Conservation (phyloP, 352 stramenopile genomes). For the Pythium sp. region DNA sequence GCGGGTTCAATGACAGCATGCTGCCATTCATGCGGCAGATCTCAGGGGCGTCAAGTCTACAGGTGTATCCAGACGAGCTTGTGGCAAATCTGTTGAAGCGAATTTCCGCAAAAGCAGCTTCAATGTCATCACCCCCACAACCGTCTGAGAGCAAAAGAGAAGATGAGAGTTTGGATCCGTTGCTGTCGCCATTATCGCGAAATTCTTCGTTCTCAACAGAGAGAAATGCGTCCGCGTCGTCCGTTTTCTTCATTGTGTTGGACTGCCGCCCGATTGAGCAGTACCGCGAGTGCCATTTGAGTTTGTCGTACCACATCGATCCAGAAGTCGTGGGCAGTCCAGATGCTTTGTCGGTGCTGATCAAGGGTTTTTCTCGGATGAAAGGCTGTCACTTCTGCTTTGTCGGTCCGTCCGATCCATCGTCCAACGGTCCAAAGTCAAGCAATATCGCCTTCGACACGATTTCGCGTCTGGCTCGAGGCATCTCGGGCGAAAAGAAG, state of each 20-base stretch:
- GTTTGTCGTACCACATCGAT: constrained; percentile 85
- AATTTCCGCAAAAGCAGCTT: constrained; percentile 21
- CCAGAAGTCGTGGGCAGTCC: constrained; percentile 69
- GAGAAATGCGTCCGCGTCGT: constrained; percentile 32
- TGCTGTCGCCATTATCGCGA: constrained; percentile 26
- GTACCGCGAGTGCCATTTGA: constrained; percentile 79
- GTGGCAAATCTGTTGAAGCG: constrained; percentile 71
- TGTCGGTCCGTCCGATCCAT: constrained; percentile 55
- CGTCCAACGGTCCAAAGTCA: constrained; percentile 17
- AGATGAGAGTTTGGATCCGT: constrained; percentile 28
- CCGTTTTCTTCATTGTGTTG: constrained; percentile 77
- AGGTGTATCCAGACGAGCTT: constrained; percentile 82
- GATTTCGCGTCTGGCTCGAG: constrained; percentile 51
- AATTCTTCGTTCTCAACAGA: constrained; percentile 38
- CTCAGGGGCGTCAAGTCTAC: constrained; percentile 69
- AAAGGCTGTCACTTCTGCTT: constrained; percentile 91
- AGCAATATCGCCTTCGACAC: constrained; percentile 45
- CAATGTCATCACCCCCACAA: background rate
- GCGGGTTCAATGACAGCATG: constrained; percentile 62
- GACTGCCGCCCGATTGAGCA: constrained; percentile 76
- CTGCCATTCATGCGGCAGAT: constrained; percentile 70
- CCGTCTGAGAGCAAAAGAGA: background rate
- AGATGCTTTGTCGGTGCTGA: constrained; percentile 66
- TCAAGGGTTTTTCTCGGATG: constrained; percentile 82
- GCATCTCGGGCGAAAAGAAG: constrained; percentile 59